phyloP scores from a whole-genome alignment of 306 rosid species.

The Hippophae tibetana region DNA sequence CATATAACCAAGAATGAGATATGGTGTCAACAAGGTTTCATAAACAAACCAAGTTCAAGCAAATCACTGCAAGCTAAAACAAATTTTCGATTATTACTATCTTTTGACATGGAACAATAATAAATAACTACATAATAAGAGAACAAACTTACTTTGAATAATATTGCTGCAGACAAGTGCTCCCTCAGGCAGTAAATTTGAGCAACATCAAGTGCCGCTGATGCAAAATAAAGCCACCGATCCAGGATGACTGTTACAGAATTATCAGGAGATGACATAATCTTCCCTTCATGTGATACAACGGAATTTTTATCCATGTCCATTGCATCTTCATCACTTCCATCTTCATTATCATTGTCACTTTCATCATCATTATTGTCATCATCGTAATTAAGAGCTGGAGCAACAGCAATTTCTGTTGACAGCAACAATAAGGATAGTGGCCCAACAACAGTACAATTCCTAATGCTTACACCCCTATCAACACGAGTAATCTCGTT shows the following conservation, averaged over 20 bases:
- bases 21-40: not conserved
- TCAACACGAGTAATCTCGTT: constrained; percentile 80
- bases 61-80: not conserved
- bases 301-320: constrained; percentile 37
- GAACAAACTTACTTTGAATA: constrained; percentile 46
- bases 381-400: constrained; percentile 14
- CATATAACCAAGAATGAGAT: constrained; percentile 14
- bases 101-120: constrained; percentile 1
- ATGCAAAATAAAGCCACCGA: constrained; percentile 64
- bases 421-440: constrained; percentile 72
- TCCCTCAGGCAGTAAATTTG: constrained; percentile 88
- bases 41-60: not conserved
- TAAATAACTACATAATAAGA: not conserved
- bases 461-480: constrained; percentile 48
- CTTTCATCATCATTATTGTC: not conserved
- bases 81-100: too few species aligned
- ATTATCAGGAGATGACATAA: constrained; percentile 73
- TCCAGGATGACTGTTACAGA: constrained; percentile 58
- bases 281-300: constrained; percentile 34
- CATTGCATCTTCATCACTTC: constrained; percentile 29
- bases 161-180: constrained; percentile 59
- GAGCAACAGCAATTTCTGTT: constrained; percentile 81
- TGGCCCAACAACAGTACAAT: constrained; percentile 58
- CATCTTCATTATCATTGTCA: constrained; percentile 4
- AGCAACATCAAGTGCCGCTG: constrained; percentile 85